Conservation (phyloP, 371 early-diverging fungal genomes). For the Lichtheimia corymbifera region DNA sequence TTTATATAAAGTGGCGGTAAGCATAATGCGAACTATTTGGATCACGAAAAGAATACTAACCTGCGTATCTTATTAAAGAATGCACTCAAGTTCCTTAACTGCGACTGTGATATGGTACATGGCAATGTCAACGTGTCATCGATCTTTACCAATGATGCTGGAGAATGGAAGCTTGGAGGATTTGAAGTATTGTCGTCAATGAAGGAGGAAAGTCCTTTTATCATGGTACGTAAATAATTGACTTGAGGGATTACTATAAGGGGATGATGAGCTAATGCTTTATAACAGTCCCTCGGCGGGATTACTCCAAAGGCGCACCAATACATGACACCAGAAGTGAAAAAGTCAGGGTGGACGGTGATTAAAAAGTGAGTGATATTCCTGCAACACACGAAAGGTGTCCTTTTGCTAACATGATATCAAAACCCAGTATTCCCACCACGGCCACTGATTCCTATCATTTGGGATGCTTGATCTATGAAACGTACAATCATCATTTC, state of each 20-base stretch:
- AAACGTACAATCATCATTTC: conserved; percentile 75
- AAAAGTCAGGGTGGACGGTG: conserved; percentile 64
- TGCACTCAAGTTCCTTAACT: conserved; percentile 84
- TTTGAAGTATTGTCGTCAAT: conserved; percentile 78
- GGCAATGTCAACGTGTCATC: conserved; percentile 80
- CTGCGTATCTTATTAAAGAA: conserved; percentile 63
- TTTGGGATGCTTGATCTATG: conserved; percentile 77
- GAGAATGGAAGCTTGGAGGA: conserved; percentile 95
- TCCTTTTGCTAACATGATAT: too few species aligned
- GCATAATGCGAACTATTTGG: conserved; percentile 10
- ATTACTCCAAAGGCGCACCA: conserved; percentile 65
- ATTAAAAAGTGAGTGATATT: conserved; percentile 60
- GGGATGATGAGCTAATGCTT: neutral
- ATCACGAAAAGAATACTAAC: neutral
- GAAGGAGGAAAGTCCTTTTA: conserved; percentile 70
- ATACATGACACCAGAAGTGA: conserved; percentile 78
- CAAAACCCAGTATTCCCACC: conserved; percentile 30
- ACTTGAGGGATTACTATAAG: too few species aligned
- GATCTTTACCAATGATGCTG: conserved; percentile 83
- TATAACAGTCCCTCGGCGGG: conserved; percentile 64
- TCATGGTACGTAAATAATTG: conserved; percentile 46
- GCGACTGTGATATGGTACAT: conserved; percentile 86
- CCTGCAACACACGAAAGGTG: too few species aligned
- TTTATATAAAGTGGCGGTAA: conserved; percentile 86
- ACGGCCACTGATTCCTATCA: conserved; percentile 79